Base-by-base conservation (phyloP, 345 rosid genomes). In the Lenwebbia sp. region DNA sequence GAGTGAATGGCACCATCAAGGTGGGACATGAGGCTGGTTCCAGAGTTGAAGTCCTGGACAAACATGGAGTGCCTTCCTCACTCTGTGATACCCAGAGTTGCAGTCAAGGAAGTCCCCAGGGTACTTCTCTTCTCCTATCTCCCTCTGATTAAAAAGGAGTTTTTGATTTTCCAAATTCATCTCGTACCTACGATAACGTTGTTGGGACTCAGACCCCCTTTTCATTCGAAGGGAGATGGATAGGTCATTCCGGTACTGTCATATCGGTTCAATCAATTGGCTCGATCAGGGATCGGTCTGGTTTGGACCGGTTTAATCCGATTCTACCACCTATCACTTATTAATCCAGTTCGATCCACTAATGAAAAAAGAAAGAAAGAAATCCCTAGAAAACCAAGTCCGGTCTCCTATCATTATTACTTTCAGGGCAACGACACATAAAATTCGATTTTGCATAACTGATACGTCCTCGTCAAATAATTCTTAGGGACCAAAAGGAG, bases 1-100 rank as follows among this genome's bases (percentile, higher is more conserved):
- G 28, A 81, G 25, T 6, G 37, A 28, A 83, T 83, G 84, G 30
- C 84, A 25, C 56, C 86, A 57, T 50, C 87, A 25, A 51, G 40
- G 50, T 86, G 88, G 88, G 85, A 86, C 44, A 74, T 75, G 76
- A 86, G 88, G 83, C 70, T 30, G 54, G 40, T 83, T 22, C 83
- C 83, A 4, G 74, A 83, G 51, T 52, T 82, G 76, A 54, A 58
- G 41, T 74, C 60, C 54, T 57, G 78, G 78, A 70, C 88, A 11
- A 86, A 86, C 74, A 13, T 86, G 54, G 82, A 86, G 85, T 86
- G 83, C 82, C 28, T 84, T 41, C 26, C 74, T 58, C 30, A 21
- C 70, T 83, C 52, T 30, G 74, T 75, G 15, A 44, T 56, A 19
- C 88, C 88, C 19, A 41, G 23, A 19, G 83, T 83, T 19, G 86